Percentiles rank a stretch among this genome's conserved stretches.
Conservation (phyloP, 2,329 filamentous ascomycete species). For the Aspergillus thermomutatus region DNA sequence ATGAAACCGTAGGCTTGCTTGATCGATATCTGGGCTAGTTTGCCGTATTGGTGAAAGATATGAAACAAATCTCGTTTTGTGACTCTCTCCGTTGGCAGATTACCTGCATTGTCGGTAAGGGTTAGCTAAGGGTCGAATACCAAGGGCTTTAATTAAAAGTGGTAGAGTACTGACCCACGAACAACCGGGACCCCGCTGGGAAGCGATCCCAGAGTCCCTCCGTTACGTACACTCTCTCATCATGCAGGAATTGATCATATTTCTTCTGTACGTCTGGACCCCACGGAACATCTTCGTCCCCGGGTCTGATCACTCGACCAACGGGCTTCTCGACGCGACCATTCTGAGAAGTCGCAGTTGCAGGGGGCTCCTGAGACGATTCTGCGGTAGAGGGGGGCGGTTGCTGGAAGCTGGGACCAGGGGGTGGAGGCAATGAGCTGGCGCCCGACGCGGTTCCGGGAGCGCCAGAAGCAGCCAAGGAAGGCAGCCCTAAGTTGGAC, state of each 20-base stretch:
- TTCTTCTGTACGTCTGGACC: constrained; percentile 48
- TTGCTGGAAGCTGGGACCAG: constrained; percentile 40
- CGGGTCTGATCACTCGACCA: constrained; percentile 18
- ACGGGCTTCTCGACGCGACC: constrained; percentile 25
- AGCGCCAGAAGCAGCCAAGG: constrained; percentile 28
- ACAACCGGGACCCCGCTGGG: constrained; percentile 46
- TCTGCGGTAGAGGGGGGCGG: constrained; percentile 18
- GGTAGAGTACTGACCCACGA: constrained; percentile 42
- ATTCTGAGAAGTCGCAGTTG: constrained; percentile 21
- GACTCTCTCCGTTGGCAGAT: constrained; percentile 87
- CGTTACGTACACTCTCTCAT: constrained; percentile 50
- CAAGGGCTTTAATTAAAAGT: background rate
- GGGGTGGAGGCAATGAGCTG: constrained; percentile 39
- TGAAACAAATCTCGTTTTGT: constrained; percentile 93
- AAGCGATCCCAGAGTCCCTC: constrained; percentile 53
- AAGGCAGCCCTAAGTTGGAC: constrained; percentile 18
- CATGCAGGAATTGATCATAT: constrained; percentile 50
- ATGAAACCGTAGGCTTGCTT: constrained; percentile 98
- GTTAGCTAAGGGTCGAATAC: background rate
- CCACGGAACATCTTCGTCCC: constrained; percentile 45
- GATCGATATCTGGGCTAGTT: constrained; percentile 88
- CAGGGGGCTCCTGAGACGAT: constrained; percentile 17
- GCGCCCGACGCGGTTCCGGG: constrained; percentile 34
- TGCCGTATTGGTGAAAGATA: constrained; percentile 79
- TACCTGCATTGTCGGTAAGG: constrained; percentile 55